Evolutionary conservation across 495 filamentous ascomycete species (phyloP), one percentile per base, ranked within the genome.

Genomic region (Aspergillus asperescens): DNA sequence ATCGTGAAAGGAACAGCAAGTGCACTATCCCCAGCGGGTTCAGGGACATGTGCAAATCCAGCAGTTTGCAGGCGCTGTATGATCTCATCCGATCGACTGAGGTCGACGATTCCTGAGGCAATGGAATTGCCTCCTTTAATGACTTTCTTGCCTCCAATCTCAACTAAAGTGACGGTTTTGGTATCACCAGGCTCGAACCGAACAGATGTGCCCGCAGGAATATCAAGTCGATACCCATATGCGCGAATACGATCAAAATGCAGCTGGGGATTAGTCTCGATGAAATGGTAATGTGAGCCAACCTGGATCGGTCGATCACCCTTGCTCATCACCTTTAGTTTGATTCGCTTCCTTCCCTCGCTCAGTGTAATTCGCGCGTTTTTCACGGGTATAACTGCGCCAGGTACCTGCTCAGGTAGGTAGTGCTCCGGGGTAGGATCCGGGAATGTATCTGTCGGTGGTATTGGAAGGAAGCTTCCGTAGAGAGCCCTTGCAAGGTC

Each of bases 261-360:
- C 48, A 98, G 75, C 67, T 86, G 81, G 18, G 91, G 88, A 64
- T 98, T 98, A 18, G 83, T 86, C 74, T 98, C 93, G 61, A 96
- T 81, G 67, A 98, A 90, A 70, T 97, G 91, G 69, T 97, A 98
- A 67, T 98, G 93, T 50, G 89, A 95, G 16, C 93, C 93, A 56
- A 91, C 77, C 82, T 95, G 91, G 55, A 96, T 85, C 10, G 93
- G 92, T 28, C 93, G 73, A 70, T 97, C 94, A 2, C 93, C 94
- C 52, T 83, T 89, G 64, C 87, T 96, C 55, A 82, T 88, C 5
- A 98, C 84, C 61, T 75, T 81, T 9, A 98, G 70, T 56, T 65
- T 73, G 37, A 91, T 87, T 38, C 91, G 74, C 67, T 81, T 84
- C 20, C 88, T 76, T 19, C 86, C 88, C 55, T 86, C 77, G 62